A percentile compares a stretch with the other conserved stretches of the same genome.
Evolutionary conservation across 2,329 filamentous ascomycete species (phyloP).

Genomic region (Hortaea sp.): DNA sequence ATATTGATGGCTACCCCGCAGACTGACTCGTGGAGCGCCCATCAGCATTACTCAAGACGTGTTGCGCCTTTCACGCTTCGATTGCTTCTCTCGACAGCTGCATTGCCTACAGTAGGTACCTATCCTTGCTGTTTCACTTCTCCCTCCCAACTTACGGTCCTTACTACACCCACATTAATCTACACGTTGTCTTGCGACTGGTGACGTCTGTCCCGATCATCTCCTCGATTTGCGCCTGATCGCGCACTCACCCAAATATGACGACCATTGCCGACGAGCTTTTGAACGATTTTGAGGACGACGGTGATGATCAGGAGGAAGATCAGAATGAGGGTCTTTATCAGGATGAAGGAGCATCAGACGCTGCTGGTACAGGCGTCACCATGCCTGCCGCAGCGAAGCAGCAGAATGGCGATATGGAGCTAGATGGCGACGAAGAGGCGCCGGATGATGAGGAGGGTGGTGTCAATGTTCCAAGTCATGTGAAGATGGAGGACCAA

Average conservation of each 20-base stretch:
- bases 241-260: slow-evolving; percentile 41
- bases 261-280: slow-evolving; percentile 88
- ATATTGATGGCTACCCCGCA: too few species aligned
- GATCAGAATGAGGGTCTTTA: slow-evolving; percentile 4
- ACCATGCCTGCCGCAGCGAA: slow-evolving; percentile 1
- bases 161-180: too few species aligned
- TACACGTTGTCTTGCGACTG: too few species aligned
- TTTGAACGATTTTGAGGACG: slow-evolving; percentile 82
- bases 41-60: too few species aligned
- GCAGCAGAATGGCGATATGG: slow-evolving; percentile 7
- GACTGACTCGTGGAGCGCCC: too few species aligned
- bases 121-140: too few species aligned
- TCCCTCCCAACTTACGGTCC: too few species aligned
- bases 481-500: slow-evolving; percentile 37
- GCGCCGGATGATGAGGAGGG: slow-evolving; percentile 10
- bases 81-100: too few species aligned
- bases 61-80: too few species aligned
- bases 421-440: slow-evolving; percentile 13
- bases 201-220: too few species aligned
- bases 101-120: too few species aligned
- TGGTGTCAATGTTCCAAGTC: slow-evolving; percentile 20
- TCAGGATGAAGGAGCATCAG: neutral
- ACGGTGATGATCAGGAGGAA: slow-evolving; percentile 54
- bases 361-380: neutral
- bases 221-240: too few species aligned